Percentiles rank a stretch among this genome's conserved stretches.
Conservation (phyloP, 2,329 filamentous ascomycete species). For the Colletotrichum scovillei region DNA sequence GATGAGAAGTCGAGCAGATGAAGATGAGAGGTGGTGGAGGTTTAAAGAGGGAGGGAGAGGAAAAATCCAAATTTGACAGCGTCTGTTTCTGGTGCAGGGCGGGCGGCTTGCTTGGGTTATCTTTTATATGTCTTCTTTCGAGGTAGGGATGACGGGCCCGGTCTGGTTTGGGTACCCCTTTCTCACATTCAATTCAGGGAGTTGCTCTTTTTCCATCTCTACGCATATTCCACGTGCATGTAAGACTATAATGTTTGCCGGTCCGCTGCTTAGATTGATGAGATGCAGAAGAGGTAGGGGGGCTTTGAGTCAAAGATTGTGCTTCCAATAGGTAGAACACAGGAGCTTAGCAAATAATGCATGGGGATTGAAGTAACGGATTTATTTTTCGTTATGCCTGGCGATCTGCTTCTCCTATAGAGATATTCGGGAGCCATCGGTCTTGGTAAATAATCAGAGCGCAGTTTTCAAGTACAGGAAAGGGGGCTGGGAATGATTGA, state of each 20-base stretch:
- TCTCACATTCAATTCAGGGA: constrained; percentile 11
- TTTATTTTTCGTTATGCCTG: not conserved
- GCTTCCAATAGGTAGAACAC: not conserved
- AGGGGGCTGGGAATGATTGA: no score
- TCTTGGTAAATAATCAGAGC: not conserved
- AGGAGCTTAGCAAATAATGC: not conserved
- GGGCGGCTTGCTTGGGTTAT: constrained; percentile 1
- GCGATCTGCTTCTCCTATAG: not conserved
- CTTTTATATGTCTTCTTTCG: not conserved
- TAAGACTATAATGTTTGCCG: constrained; percentile 13
- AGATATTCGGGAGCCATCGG: not conserved
- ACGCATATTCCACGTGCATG: constrained; percentile 16
- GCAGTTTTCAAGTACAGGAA: no score
- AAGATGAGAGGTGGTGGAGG: constrained; percentile 5
- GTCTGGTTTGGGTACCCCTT: constrained; percentile 16
- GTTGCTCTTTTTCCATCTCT: constrained; percentile 18
- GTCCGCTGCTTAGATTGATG: not conserved
- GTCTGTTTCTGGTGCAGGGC: not conserved
- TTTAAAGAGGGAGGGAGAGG: not conserved
- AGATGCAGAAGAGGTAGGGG: not conserved
- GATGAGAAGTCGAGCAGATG: constrained; percentile 77
- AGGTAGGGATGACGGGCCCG: not conserved
- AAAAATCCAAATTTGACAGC: not conserved
- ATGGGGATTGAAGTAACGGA: not conserved
- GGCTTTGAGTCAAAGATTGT: not conserved